These are phyloP conservation scores for Crithidia bombi DNA, from an alignment of 208 protist genomes.

Conservation along the genomic window DNA sequence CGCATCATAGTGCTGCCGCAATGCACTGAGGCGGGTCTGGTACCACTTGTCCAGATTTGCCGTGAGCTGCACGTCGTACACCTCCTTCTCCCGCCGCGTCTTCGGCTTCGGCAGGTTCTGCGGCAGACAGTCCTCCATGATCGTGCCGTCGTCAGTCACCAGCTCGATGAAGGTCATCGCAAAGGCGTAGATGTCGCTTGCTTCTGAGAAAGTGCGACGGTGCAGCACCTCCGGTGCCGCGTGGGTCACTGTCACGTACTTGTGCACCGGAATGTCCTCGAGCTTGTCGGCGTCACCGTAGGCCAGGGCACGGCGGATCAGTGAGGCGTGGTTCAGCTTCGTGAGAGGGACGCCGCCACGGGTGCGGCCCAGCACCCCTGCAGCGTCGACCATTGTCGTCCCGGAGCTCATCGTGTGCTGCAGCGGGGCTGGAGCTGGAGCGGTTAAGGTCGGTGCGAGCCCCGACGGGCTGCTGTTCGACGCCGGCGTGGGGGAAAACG, in stretches of 20 bases:
- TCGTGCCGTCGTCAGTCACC: conserved; percentile 42
- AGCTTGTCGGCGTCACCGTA: conserved; percentile 26
- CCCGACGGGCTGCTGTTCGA: neutral
- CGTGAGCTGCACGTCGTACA: conserved; percentile 40
- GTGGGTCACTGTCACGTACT: conserved; percentile 63
- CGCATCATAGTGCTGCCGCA: conserved; percentile 28
- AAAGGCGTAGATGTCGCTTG: conserved; percentile 82
- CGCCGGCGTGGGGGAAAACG: neutral
- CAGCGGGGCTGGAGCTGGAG: neutral
- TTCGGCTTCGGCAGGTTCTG: conserved; percentile 27
- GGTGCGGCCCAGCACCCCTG: conserved; percentile 20
- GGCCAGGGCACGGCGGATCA: conserved; percentile 15
- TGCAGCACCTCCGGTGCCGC: conserved; percentile 67
- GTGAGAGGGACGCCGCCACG: conserved; percentile 29
- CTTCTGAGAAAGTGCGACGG: conserved; percentile 48
- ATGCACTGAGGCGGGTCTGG: conserved; percentile 24
- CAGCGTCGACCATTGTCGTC: conserved; percentile 13
- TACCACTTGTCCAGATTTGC: conserved; percentile 53
- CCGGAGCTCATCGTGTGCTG: conserved; percentile 16
- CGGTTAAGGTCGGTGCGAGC: neutral
- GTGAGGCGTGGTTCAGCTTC: conserved; percentile 35
- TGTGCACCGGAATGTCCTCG: conserved; percentile 41
- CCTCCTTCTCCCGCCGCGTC: conserved; percentile 45
- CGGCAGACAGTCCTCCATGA: conserved; percentile 59
- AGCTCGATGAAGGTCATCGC: conserved; percentile 88